Percentiles rank a stretch among this genome's conserved stretches.
Evolutionary conservation across 805 yeast genomes (phyloP).

Genomic region (Brettanomyces nanus): DNA sequence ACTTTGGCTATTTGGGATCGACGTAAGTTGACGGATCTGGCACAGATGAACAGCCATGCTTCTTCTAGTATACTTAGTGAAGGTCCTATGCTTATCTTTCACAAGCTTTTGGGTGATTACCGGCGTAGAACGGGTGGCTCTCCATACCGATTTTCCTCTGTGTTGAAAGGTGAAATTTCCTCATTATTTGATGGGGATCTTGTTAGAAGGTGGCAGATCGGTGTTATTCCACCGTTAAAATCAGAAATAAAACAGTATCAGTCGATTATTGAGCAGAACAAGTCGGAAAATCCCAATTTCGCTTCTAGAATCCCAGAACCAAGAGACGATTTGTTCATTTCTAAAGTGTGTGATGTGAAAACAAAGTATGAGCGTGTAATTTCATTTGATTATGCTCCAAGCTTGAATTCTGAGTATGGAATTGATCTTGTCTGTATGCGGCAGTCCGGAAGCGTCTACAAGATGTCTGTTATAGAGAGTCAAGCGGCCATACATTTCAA

Average conservation of each 20-base stretch:
- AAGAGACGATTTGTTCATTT: slow-evolving; percentile 60
- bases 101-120: slow-evolving; percentile 61
- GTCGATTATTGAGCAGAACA: slow-evolving; percentile 10
- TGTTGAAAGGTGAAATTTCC: slow-evolving; percentile 63
- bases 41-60: slow-evolving; percentile 41
- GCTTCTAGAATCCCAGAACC: slow-evolving; percentile 11
- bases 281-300: slow-evolving; percentile 12
- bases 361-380: slow-evolving; percentile 77
- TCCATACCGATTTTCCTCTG: slow-evolving; percentile 61
- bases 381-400: slow-evolving; percentile 77
- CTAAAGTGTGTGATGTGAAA: slow-evolving; percentile 64
- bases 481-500: slow-evolving; percentile 57
- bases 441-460: slow-evolving; percentile 80
- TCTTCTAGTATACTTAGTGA: slow-evolving; percentile 36
- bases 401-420: slow-evolving; percentile 36
- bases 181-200: slow-evolving; percentile 72
- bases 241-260: slow-evolving; percentile 18
- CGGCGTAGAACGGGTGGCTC: slow-evolving; percentile 73
- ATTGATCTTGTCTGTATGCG: slow-evolving; percentile 78
- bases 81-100: slow-evolving; percentile 71
- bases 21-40: slow-evolving; percentile 37
- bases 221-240: slow-evolving; percentile 38
- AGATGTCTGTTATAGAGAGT: slow-evolving; percentile 66
- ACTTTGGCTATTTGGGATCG: slow-evolving; percentile 78
- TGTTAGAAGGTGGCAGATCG: slow-evolving; percentile 75